A percentile compares a stretch with the other conserved stretches of the same genome.
Evolutionary conservation across 1,284 basidiomycete genomes (phyloP).

Genomic region (Cutaneotrichosporon cavernicola): DNA sequence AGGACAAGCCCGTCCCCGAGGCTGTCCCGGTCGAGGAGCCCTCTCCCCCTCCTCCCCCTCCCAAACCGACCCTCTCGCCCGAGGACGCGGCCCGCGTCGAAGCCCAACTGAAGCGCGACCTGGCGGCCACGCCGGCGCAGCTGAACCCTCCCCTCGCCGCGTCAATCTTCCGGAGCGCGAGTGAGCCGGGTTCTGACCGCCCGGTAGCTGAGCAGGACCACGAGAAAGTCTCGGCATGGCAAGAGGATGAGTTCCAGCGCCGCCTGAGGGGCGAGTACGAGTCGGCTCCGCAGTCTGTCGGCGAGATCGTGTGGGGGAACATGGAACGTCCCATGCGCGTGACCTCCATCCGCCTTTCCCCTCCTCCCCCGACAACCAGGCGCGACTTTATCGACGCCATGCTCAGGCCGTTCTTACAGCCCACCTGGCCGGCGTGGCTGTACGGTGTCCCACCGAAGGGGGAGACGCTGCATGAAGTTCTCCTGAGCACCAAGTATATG

Average conservation of each 20-base stretch:
- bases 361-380: slow-evolving; percentile 67
- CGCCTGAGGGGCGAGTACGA: slow-evolving; percentile 74
- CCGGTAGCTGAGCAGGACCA: slow-evolving; percentile 29
- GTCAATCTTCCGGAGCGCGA: slow-evolving; percentile 22
- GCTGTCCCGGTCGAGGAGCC: slow-evolving; percentile 21
- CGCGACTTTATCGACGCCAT: slow-evolving; percentile 75
- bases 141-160: slow-evolving; percentile 21
- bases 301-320: slow-evolving; percentile 68
- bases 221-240: slow-evolving; percentile 65
- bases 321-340: slow-evolving; percentile 63
- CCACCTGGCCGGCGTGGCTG: slow-evolving; percentile 35
- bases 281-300: slow-evolving; percentile 65
- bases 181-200: slow-evolving; percentile 21
- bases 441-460: slow-evolving; percentile 47
- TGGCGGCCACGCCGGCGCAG: slow-evolving; percentile 15
- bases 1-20: background rate
- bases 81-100: slow-evolving; percentile 44
- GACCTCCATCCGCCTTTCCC: slow-evolving; percentile 74
- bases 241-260: slow-evolving; percentile 65
- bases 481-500: slow-evolving; percentile 67
- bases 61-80: slow-evolving; percentile 35
- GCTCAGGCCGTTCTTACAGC: slow-evolving; percentile 64
- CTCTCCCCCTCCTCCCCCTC: slow-evolving; percentile 17
- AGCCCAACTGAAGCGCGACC: slow-evolving; percentile 24
- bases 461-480: slow-evolving; percentile 62